Evolutionary conservation across 2,329 filamentous ascomycete genomes (phyloP), one percentile per base, ranked within the genome.

Genomic region (Colletotrichum lentis): DNA sequence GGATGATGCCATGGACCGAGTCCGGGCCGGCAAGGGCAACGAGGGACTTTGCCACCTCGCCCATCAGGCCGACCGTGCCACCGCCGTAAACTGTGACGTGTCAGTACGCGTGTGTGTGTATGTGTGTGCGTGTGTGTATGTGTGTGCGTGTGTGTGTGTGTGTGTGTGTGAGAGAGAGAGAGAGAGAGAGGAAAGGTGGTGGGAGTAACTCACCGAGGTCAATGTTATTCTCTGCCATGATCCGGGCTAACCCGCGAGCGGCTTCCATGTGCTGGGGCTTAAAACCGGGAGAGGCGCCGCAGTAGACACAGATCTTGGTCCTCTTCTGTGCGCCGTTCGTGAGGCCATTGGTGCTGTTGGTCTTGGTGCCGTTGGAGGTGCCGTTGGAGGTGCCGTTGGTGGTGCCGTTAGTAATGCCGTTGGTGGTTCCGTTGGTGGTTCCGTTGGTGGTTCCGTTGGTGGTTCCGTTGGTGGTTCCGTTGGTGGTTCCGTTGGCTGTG

Each of bases 11-110:
- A 81, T 97, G 95, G 18, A 98, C 96, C 14, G 91, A 82, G 58
- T 89, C 79, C 0, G 94, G 93, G 3, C 96, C 95, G 5, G 90
- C 89, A 70, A 97, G 88, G 0, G 91, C 85, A 72, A 96, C 93
- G 35, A 99, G 89, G 0, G 93, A 94, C 74, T 90, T 91, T 53
- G 96, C 93, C 12, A 98, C 80, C 77, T 97, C 94, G 76, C 96
- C 96, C 96, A 99, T 99, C 53, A 99, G 86, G 11, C 96, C 96
- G 44, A 93, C 89, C 2, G 95, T 98, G 75, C 96, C 96, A 73
- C 96, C 96, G 73, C 96, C 96, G 79, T 98, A 99, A 71, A 98
- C 94, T 88, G 53, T 35, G 64, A 44, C 46, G 31, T 53, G 69
- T 71, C 57, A 71, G 67, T 56, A n/a, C n/a, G n/a, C n/a, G n/a